Percentiles rank a stretch among this genome's conserved stretches.
Evolutionary conservation across 768 basidiomycete genomes (phyloP).

Genomic region (Galerina sulciceps): DNA sequence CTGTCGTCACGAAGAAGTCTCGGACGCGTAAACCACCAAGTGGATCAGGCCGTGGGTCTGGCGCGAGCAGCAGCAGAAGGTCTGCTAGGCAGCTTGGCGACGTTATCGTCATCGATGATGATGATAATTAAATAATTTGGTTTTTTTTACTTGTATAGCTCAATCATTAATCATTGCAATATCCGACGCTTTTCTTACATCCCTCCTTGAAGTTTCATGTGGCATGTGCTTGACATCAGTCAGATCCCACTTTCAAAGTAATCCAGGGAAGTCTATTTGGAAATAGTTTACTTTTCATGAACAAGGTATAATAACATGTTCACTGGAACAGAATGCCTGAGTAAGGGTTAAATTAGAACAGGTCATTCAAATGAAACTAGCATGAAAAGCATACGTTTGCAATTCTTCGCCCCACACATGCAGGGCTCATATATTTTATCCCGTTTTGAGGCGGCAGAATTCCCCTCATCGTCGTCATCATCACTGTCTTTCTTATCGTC

Average conservation of each 20-base stretch:
- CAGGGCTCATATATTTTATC: conserved; percentile 34
- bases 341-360: no score
- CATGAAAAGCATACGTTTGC: conserved; percentile 41
- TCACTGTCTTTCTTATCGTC: conserved; percentile 34
- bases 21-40: conserved; percentile 21
- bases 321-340: no score
- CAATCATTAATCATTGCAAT: background rate
- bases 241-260: background rate
- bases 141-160: background rate
- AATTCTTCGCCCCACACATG: conserved; percentile 55
- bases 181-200: no score
- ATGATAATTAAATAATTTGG: background rate
- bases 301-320: no score
- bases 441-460: conserved; percentile 23
- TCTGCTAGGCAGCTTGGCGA: conserved; percentile 33
- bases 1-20: conserved; percentile 22
- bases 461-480: conserved; percentile 17
- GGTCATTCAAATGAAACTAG: background rate
- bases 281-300: no score
- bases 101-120: conserved; percentile 46
- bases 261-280: no score
- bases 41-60: conserved; percentile 7
- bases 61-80: conserved; percentile 18
- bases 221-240: background rate
- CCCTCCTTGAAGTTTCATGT: no score